phyloP scores from a whole-genome alignment of 2,329 filamentous ascomycete genomes.

The Geosmithia morbida region DNA sequence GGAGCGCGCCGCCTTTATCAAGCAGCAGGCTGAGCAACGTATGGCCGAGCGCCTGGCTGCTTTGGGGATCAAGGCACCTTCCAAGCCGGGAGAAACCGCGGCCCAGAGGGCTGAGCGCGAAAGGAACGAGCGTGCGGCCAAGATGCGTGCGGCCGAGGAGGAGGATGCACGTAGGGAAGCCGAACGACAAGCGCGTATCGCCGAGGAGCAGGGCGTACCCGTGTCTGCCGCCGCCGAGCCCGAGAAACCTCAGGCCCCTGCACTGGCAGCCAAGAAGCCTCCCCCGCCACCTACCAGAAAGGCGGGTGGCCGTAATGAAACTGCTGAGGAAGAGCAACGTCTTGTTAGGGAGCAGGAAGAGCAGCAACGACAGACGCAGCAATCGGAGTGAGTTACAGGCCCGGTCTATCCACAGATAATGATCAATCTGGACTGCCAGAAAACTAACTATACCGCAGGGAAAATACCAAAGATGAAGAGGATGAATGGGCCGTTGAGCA shows the following conservation, averaged over 20 bases:
- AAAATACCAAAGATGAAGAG: constrained; percentile 60
- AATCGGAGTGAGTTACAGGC: constrained; percentile 61
- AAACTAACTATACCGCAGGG: constrained; percentile 30
- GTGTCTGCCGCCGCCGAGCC: constrained; percentile 33
- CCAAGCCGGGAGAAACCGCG: constrained; percentile 65
- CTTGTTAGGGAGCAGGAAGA: constrained; percentile 59
- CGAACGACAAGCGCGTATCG: constrained; percentile 70
- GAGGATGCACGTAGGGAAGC: constrained; percentile 82
- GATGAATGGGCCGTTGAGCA: constrained; percentile 68
- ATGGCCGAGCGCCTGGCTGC: constrained; percentile 95
- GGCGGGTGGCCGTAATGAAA: constrained; percentile 25
- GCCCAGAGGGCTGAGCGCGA: constrained; percentile 82
- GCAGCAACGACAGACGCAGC: constrained; percentile 57
- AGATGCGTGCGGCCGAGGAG: constrained; percentile 79
- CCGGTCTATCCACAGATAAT: background rate
- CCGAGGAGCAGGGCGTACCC: constrained; percentile 57
- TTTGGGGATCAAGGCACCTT: constrained; percentile 74
- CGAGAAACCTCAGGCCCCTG: constrained; percentile 11
- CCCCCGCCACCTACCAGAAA: constrained; percentile 74
- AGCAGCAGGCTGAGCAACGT: constrained; percentile 89
- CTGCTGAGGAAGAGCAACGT: constrained; percentile 40
- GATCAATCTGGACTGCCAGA: background rate
- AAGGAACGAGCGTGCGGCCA: constrained; percentile 72
- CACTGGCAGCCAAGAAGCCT: constrained; percentile 43
- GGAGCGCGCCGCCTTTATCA: constrained; percentile 89